Evolutionary conservation across 495 filamentous ascomycete species (phyloP).

Genomic region (Annulohypoxylon moriforme): DNA sequence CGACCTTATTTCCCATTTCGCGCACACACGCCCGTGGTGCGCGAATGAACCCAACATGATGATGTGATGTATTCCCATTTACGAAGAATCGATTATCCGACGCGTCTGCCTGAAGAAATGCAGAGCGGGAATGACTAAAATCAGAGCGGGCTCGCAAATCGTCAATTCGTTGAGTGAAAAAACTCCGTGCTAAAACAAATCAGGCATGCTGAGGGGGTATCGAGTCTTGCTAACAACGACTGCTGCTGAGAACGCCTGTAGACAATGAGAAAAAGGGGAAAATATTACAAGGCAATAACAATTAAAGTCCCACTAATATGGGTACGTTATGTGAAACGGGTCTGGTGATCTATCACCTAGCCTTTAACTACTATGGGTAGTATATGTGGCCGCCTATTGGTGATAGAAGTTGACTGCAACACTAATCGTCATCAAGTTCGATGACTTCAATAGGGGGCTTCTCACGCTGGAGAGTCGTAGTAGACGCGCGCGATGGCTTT

Average conservation of each 20-base stretch:
- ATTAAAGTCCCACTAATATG: neutral
- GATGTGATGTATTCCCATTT: neutral
- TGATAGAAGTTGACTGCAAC: neutral
- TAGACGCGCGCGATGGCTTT: neutral
- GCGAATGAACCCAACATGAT: neutral
- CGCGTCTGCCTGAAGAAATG: neutral
- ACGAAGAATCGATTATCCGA: neutral
- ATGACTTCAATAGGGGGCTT: constrained; percentile 35
- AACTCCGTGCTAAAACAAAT: constrained; percentile 21
- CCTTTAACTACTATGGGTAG: neutral
- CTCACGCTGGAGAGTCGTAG: constrained; percentile 5
- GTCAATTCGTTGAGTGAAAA: constrained; percentile 10
- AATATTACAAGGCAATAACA: neutral
- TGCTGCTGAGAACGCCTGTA: constrained; percentile 18
- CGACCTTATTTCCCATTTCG: neutral
- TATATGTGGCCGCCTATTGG: neutral
- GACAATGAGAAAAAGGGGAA: constrained; percentile 16
- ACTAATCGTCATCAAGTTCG: constrained; percentile 44
- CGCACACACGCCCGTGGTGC: neutral
- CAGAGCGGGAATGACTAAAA: neutral
- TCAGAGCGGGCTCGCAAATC: neutral
- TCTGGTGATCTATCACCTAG: neutral
- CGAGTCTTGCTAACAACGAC: constrained; percentile 25
- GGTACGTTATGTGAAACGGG: neutral
- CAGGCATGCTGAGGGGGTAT: constrained; percentile 33